Base-by-base conservation (phyloP, 371 early-diverging fungal genomes). In the Syncephalastrum racemosum region DNA sequence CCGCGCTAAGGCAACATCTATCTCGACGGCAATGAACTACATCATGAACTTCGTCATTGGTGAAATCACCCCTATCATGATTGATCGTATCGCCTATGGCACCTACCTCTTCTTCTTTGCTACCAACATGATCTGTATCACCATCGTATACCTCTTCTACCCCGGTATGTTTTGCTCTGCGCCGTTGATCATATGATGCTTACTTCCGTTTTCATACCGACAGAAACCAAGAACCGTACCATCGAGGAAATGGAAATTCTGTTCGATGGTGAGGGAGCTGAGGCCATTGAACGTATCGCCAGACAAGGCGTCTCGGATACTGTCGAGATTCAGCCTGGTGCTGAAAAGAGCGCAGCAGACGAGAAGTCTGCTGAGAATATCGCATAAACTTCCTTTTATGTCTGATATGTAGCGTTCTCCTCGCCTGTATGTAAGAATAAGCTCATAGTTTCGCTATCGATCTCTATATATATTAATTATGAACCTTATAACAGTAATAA, bases 1-100 rank as follows among this genome's bases (percentile, higher is more conserved):
- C 36, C 36, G 36, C 36, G 36, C 36, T 31, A 31, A 31, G 36
- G 36, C 36, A 5, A 31, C 36, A 8, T 31, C 36, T 31, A 31
- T 63, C 16, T 53, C 74, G 45, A 84, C 82, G 46, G 71, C 79
- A 52, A 69, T 82, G 58, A 82, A 84, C 64, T 84, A 79, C 68
- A 46, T 59, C 56, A 64, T 58, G 58, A 80, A 79, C 64, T 63
- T 63, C 25, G 58, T 68, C 31, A 68, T 68, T 52, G 68, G 68
- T 46, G 53, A 62, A 39, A 60, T 68, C 23, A 53, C 53, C 5
- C 68, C 68, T 3, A 44, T 64, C 13, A 60, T 68, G 68, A 41
- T 68, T 24, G 64, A 48, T 16, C 50, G 40, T 19, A 59, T 80
- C 54, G 50, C 53, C 31, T 65, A 56, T 48, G 65, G 68, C 49